phyloP scores from a whole-genome alignment of 441 rosid species.

The Hura crepitans region DNA sequence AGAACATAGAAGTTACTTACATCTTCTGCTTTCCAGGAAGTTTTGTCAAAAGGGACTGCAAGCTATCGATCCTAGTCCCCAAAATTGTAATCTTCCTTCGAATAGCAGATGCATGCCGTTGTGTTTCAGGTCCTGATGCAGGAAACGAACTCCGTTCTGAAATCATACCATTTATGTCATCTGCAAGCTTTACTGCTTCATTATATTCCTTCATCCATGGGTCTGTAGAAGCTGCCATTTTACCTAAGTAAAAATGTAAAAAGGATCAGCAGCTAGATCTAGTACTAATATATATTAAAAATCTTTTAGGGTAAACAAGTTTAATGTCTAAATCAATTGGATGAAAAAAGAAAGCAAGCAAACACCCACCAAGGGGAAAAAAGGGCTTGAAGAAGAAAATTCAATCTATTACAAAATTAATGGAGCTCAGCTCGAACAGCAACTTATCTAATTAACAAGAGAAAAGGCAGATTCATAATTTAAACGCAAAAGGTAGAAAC shows the following conservation, averaged over 20 bases:
- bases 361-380: not conserved
- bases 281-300: not conserved
- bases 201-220: slow-evolving; percentile 83
- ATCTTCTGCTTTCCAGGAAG: slow-evolving; percentile 69
- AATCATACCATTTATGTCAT: slow-evolving; percentile 82
- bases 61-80: slow-evolving; percentile 71
- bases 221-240: slow-evolving; percentile 73
- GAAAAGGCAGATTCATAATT: too few species aligned
- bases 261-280: slow-evolving; percentile 1
- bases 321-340: not conserved
- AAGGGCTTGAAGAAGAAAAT: not conserved
- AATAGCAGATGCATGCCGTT: slow-evolving; percentile 79
- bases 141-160: slow-evolving; percentile 50
- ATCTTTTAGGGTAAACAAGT: not conserved
- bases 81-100: slow-evolving; percentile 85
- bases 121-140: slow-evolving; percentile 69
- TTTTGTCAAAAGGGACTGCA: slow-evolving; percentile 64
- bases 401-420: not conserved
- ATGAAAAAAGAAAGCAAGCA: not conserved
- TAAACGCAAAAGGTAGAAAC: too few species aligned
- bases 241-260: slow-evolving; percentile 21
- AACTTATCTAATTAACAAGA: not conserved
- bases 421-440: not conserved
- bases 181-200: slow-evolving; percentile 58
- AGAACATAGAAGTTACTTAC: slow-evolving; percentile 36